Evolutionary conservation across 768 basidiomycete genomes (phyloP), one percentile per base, ranked within the genome.

Genomic region (Neoboletus subvelutipes): DNA sequence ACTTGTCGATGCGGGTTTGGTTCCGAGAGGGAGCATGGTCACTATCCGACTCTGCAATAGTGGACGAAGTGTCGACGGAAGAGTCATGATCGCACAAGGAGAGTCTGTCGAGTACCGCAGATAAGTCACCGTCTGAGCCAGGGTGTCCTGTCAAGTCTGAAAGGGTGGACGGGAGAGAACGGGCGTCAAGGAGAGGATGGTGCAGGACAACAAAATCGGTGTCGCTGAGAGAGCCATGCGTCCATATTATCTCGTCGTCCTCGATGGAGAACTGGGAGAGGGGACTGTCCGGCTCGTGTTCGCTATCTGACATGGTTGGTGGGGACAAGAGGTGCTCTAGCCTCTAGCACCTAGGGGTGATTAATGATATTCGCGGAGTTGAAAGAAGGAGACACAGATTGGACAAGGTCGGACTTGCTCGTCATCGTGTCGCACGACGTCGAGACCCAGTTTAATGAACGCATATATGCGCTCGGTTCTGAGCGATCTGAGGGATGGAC

Each of bases 231-330:
- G 59, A 45, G 15, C 45, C 37, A 5, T 45, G 54, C 0, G 37
- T 52, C 70, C 68, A 71, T 8, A 62, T 39, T 17, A 66, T 52
- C 28, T 66, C 61, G 48, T 72, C 71, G 42, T 68, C 63, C 13
- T 64, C 65, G 46, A 55, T 48, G n/a, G 59, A 64, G 31, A 52
- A 54, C 63, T 56, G 52, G 4, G 56, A 62, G 8, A 56, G n/a
- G 9, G 56, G 56, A 10, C 63, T 53, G 20, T 56, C 57, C 3
- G 57, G 49, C 8, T 62, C 47, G 29, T 28, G 40, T 8, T 45
- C 52, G 45, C 52, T 54, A 28, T 53, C 60, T n/a, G 56, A 59
- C 62, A 68, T 59, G 50, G 20, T n/a, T 41, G 42, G 49, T 34
- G 4, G 7, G 17, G 42, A 31, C 8, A n/a, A n/a, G 12, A 37